Conservation (phyloP, 78 protist species). For the Diacronema lutheri region DNA sequence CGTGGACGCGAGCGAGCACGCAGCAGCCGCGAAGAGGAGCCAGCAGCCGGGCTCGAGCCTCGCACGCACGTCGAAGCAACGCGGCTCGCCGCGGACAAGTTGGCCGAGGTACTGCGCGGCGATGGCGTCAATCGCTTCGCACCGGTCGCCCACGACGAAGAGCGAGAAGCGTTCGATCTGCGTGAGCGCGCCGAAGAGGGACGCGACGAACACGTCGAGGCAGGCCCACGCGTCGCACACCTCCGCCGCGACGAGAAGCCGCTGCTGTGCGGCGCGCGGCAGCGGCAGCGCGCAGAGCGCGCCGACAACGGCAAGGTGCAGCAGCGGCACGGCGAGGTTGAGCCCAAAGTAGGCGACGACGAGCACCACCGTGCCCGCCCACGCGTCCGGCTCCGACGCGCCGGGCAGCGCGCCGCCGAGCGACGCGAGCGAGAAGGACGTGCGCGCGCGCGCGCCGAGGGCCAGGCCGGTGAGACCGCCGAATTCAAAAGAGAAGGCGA, state of each 20-base stretch:
- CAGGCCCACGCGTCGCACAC: slow-evolving; percentile 54
- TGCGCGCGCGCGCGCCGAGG: background rate
- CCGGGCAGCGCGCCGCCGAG: slow-evolving; percentile 23
- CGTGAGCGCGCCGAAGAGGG: slow-evolving; percentile 46
- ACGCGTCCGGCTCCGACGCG: background rate
- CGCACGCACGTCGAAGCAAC: slow-evolving; percentile 49
- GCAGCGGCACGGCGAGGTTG: slow-evolving; percentile 34
- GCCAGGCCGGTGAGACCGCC: slow-evolving; percentile 23
- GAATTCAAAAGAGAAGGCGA: slow-evolving; percentile 36
- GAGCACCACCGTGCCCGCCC: background rate
- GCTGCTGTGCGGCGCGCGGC: slow-evolving; percentile 1
- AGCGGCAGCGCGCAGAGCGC: slow-evolving; percentile 52
- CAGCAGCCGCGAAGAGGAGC: slow-evolving; percentile 32
- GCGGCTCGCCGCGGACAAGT: slow-evolving; percentile 3
- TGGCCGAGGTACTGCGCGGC: background rate
- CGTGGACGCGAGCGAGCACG: too few relatives aligned
- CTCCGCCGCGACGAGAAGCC: slow-evolving; percentile 12
- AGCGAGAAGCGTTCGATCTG: slow-evolving; percentile 43
- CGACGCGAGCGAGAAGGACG: slow-evolving; percentile 14
- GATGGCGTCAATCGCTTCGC: slow-evolving; percentile 36
- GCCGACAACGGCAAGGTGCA: slow-evolving; percentile 12
- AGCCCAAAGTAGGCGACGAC: slow-evolving; percentile 23
- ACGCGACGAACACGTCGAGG: slow-evolving; percentile 57
- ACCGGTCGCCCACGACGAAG: slow-evolving; percentile 48
- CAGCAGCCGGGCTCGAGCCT: slow-evolving; percentile 44